Base-by-base conservation (phyloP, 148 eudicot genomes). In the Dianthus caryophyllus region DNA sequence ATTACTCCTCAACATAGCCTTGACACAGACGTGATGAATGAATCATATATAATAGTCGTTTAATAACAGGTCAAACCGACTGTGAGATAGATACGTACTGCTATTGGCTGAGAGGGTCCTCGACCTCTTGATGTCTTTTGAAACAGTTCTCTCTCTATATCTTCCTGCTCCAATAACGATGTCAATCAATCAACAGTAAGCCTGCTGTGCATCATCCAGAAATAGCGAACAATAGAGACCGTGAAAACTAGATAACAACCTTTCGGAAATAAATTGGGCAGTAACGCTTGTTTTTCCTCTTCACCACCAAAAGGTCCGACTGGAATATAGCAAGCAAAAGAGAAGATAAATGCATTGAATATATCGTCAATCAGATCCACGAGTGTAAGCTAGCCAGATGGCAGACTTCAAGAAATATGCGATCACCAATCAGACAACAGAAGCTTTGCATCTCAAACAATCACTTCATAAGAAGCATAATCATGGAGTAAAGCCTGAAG, bases 271-370 rank as follows among this genome's bases (percentile, higher is more conserved):
- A 92, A 60, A 92, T 78, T 21, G 97, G 97, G 72, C 85, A 85
- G 68, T 87, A 89, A 11, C 97, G 88, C 80, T 78, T 89, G 74
- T 85, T 85, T 77, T 77, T 87, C 78, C 72, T 89, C 93, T 84
- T 92, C 72, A 87, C 90, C 12, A 87, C 96, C 58, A 92, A 81
- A 31, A 88, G 96, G 44, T 92, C 96, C 1, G 97, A 92, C 97
- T 92, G 38, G 51, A 25, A 62, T 8, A 39, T 31, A 22, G 51
- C 11, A 18, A n/a, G 48, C 46, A 41, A 39, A 62, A 14, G 44
- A 62, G 51, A 22, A 43, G 24, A 14, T 27, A 62, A 7, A 22
- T 38, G 8, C 15, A 14, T 25, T 33, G 38, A 17, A 13, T 27
- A 27, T 25, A 55, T 53, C 13, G 38, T 36, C 10, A 54, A 24